Evolutionary conservation across 139 green algal species (phyloP).

Genomic region (Nannochloris sp.): DNA sequence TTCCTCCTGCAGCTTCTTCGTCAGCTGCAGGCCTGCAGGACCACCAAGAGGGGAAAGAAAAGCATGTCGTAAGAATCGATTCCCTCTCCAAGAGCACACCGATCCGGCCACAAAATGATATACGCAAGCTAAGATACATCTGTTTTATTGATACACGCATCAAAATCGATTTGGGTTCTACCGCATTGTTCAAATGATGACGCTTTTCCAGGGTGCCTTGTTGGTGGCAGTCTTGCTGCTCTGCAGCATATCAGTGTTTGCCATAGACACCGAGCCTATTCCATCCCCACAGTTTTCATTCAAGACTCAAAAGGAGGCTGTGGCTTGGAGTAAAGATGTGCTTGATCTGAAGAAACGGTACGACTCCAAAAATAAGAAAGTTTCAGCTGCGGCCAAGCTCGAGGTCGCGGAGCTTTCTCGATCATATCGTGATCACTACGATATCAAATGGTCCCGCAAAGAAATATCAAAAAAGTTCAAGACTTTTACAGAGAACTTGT

Average conservation of each 20-base stretch:
- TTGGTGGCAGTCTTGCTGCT: too few species aligned
- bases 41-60: too few species aligned
- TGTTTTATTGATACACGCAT: too few species aligned
- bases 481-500: background rate
- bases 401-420: background rate
- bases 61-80: too few species aligned
- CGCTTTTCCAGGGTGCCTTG: too few species aligned
- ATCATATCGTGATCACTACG: background rate
- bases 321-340: background rate
- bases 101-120: too few species aligned
- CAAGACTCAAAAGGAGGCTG: conserved; percentile 1
- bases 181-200: too few species aligned
- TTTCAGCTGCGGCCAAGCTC: background rate
- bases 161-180: too few species aligned
- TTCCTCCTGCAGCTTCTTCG: too few species aligned
- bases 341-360: conserved; percentile 1
- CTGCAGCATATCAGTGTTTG: background rate
- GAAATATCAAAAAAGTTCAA: background rate
- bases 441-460: background rate
- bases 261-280: background rate
- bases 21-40: too few species aligned
- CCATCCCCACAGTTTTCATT: background rate
- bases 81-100: too few species aligned
- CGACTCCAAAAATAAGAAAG: background rate
- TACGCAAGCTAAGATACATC: too few species aligned